Base-by-base conservation (phyloP, 164 flowering plant species). In the Buxus sempervirens region DNA sequence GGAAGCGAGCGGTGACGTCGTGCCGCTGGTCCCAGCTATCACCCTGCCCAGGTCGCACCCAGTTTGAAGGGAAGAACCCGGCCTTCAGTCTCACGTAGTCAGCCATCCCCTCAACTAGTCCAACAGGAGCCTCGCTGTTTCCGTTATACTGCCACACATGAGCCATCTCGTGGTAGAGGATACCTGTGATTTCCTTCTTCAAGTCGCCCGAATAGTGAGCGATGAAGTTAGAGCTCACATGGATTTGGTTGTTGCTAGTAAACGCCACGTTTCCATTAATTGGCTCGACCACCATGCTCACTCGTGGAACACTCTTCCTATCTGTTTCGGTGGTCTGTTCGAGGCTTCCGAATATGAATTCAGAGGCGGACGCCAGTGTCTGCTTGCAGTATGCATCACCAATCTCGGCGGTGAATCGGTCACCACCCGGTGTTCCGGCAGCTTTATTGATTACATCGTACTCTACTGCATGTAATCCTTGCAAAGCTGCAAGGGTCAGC, bases 91-190 rank as follows among this genome's bases (percentile, higher is more conserved):
- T 80, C 62, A 89, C 87, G 27, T 27, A 89, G 67, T 87, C 95
- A 0, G 94, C 92, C 0, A 91, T 74, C 56, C 95, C 97, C 74
- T 87, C 91, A 1, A 81, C 84, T 59, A 89, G 60, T 0, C 88
- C 86, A 0, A 86, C 88, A 0, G 82, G 85, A 0, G 89, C 73
- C 49, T 73, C 68, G 0, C 86, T 84, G 10, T 70, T 79, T 1
- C 89, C 93, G 15, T 78, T 70, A 90, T 91, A 86, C 65, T 91
- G 97, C 95, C 95, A 91, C 0, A 84, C 38, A 25, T 88, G 94
- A 0, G 86, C 72, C 72, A 73, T 60, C 68, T 90, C 90, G 32
- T 90, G 96, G 70, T 84, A 88, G 0, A 86, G 18, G 0, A 88
- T 82, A 0, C 93, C 90, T 0, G 82, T 76, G 65, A 88, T 24